Conservation (phyloP, 1,284 basidiomycete genomes). For the Moesziomyces globuligerus region DNA sequence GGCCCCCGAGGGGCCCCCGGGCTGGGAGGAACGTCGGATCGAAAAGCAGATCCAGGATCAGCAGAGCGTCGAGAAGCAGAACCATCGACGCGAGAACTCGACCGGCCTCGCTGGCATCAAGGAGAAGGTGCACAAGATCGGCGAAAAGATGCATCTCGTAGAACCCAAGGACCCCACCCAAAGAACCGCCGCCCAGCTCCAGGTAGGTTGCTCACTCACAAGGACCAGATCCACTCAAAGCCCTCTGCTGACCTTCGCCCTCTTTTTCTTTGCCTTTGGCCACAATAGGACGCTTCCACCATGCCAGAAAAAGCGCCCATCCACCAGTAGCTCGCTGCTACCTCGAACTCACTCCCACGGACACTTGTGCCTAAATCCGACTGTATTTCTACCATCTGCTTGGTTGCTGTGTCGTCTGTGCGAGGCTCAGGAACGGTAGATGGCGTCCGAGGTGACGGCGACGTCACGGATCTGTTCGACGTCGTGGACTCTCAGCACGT, state of each 20-base stretch:
- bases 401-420: no score
- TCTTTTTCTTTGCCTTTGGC: not conserved
- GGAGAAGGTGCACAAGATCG: slow-evolving; percentile 51
- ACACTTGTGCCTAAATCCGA: not conserved
- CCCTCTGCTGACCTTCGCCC: not conserved
- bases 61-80: slow-evolving; percentile 25
- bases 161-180: slow-evolving; percentile 44
- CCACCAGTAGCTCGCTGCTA: slow-evolving; percentile 13
- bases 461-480: slow-evolving; percentile 76
- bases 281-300: slow-evolving; percentile 42
- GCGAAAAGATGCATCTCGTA: slow-evolving; percentile 56
- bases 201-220: slow-evolving; percentile 23
- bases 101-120: slow-evolving; percentile 45
- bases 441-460: slow-evolving; percentile 72
- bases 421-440: slow-evolving; percentile 49
- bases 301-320: slow-evolving; percentile 45
- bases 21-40: slow-evolving; percentile 50
- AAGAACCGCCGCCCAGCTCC: slow-evolving; percentile 43
- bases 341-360: slow-evolving; percentile 4
- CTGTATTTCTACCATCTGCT: not conserved
- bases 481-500: slow-evolving; percentile 86
- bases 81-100: slow-evolving; percentile 33
- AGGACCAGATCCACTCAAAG: no score
- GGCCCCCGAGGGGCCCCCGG: slow-evolving; percentile 48
- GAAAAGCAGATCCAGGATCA: slow-evolving; percentile 34